Evolutionary conservation across 805 yeast genomes (phyloP), one percentile per base, ranked within the genome.

Genomic region (Debaryomyces tyrocola): DNA sequence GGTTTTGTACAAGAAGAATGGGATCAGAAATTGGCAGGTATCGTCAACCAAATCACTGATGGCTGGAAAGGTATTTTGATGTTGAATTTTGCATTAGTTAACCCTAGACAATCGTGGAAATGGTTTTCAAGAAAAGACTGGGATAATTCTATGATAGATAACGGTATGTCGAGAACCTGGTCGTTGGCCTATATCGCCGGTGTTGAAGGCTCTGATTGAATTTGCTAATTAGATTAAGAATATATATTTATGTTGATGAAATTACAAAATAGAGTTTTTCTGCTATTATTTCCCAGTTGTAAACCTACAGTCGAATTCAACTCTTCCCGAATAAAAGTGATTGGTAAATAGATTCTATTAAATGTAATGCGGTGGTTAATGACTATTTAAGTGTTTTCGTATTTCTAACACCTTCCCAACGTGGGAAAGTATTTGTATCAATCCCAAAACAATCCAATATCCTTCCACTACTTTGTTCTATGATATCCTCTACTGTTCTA

Each of bases 101-200:
- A 90, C 59, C 91, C 97, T 0, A 54, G 62, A 31, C 28, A 43
- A 9, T 51, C 75, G 1, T 73, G 77, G 77, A 51, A 60, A 33
- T 73, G 75, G 75, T 73, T 72, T 55, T 60, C 83, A 1, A 60
- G 78, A 29, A 54, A 70, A 5, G 69, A 67, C 45, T 90, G 88
- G 76, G 60, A 71, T 38, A 67, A 70, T n/a, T 56, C 63, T 3
- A 77, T 75, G 52, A 78, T 91, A 40, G 97, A 91, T 58, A 80
- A 80, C 47, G 97, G 97, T 2, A 92, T 90, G 75, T 83, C 92
- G 21, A 70, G 83, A 51, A 85, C 97, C 0, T 90, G 96, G 96
- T 84, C 91, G 10, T 70, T 90, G 51, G 83, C 96, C 0, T 87
- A 79, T 53, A 75, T 88, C 39, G 96, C 80, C 6, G 84, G 78